Evolutionary conservation across 441 rosid genomes (phyloP).

Genomic region (Theobroma grandiflorum): DNA sequence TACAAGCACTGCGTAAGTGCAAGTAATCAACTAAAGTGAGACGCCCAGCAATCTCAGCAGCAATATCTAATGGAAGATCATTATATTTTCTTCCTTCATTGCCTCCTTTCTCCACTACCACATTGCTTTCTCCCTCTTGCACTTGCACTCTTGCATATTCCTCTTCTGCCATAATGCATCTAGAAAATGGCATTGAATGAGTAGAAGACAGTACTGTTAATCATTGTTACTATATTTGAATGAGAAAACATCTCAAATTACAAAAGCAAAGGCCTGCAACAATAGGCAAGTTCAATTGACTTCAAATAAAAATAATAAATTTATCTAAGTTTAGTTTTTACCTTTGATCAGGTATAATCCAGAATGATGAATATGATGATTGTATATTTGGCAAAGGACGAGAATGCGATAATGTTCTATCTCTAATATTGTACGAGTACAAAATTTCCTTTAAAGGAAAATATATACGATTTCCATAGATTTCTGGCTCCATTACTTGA

Average conservation of each 20-base stretch:
- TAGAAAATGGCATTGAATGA: background rate
- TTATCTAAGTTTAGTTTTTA: no score
- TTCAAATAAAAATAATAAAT: no score
- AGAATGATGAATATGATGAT: background rate
- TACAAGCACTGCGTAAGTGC: background rate
- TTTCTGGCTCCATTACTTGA: background rate
- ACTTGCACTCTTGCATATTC: background rate
- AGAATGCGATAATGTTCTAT: background rate
- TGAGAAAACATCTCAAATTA: no score
- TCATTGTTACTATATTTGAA: no score
- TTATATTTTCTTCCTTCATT: background rate
- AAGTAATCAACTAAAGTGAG: background rate
- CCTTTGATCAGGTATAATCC: background rate
- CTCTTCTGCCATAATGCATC: background rate
- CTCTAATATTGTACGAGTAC: background rate
- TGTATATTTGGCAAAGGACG: background rate
- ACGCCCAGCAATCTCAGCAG: background rate
- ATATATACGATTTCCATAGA: slow-evolving; percentile 2
- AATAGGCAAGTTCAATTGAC: no score
- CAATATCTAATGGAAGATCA: slow-evolving; percentile 1
- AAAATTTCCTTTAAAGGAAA: background rate
- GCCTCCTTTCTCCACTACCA: background rate
- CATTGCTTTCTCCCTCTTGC: background rate
- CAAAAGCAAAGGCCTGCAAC: no score
- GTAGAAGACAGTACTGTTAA: no score